Base-by-base conservation (phyloP, 2,329 filamentous ascomycete species). In the Plenodomus tracheiphilus region DNA sequence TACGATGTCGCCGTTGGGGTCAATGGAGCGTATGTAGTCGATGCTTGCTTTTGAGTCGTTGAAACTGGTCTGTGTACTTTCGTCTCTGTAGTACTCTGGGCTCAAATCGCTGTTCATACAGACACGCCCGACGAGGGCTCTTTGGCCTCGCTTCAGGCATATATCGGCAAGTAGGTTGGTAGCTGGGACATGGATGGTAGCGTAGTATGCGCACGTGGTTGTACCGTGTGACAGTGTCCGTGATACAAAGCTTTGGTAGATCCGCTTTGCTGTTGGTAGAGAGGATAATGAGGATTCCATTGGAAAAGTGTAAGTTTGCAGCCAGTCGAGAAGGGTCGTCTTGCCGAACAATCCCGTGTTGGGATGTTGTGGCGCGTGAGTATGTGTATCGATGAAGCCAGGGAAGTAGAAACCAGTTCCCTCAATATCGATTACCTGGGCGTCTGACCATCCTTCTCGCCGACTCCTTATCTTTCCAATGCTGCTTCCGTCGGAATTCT, bases 271-370 rank as follows among this genome's bases (percentile, higher is more conserved):
- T 64, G 83, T 85, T 46, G 74, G 56, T 4, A 85, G 75, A 54
- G 84, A 79, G 6, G 79, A 75, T 51, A 97, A 84, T 9, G 88
- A 91, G 1, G 86, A 79, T 74, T 99, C 94, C 54, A 96, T 82
- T 0, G 94, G 94, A 68, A 97, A 99, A 0, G 94, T 99, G 77
- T 99, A 97, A 15, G 81, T 94, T 63, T 92, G 83, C 4, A 99
- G 80, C 94, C 94, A 99, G 74, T 94, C 88, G 13, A 99, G 82
- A 25, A 99, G 85, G 0, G 93, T 97, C 0, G 89, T 87, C 58
- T 92, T 94, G 65, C 94, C 94, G 69, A 97, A 97, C 56, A 99
- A 87, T 50, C 94, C 94, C 1, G 85, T 84, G 67, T 99, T 99
- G 49, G 93, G 91, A 65, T 96, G 97, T 75, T 99, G 94, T 0